These are phyloP conservation scores for Nakazawaea peltata DNA, from an alignment of 805 yeast genomes.

Conservation along the genomic window DNA sequence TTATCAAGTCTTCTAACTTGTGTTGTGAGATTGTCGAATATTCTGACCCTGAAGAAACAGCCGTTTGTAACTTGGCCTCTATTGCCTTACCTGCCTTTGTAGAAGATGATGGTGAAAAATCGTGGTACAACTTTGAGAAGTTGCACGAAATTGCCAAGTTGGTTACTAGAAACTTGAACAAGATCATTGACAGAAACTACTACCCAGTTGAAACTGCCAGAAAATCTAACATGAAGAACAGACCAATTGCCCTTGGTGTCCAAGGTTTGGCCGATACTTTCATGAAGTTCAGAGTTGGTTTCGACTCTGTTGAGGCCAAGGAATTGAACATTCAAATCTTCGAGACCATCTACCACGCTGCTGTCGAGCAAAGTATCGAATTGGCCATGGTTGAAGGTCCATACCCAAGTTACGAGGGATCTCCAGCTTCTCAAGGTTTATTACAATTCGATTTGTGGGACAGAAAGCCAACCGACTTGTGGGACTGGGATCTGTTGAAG, in stretches of 20 bases:
- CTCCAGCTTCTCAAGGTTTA: slow-evolving; percentile 83
- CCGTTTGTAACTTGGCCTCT: slow-evolving; percentile 93
- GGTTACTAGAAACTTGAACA: slow-evolving; percentile 70
- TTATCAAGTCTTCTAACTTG: slow-evolving; percentile 85
- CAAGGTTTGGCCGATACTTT: slow-evolving; percentile 93
- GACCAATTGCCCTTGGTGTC: slow-evolving; percentile 98
- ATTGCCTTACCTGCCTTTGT: slow-evolving; percentile 80
- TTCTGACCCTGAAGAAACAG: slow-evolving; percentile 86
- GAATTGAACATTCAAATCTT: slow-evolving; percentile 75
- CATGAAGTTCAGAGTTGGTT: slow-evolving; percentile 72
- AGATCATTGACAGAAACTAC: slow-evolving; percentile 73
- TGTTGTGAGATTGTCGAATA: slow-evolving; percentile 94
- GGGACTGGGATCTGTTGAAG: slow-evolving; percentile 81
- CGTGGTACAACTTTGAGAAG: slow-evolving; percentile 60
- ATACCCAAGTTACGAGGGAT: slow-evolving; percentile 69
- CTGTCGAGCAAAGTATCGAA: slow-evolving; percentile 81
- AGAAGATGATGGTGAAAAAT: slow-evolving; percentile 34
- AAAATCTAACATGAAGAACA: slow-evolving; percentile 67
- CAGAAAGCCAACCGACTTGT: slow-evolving; percentile 65
- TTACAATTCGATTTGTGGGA: slow-evolving; percentile 89
- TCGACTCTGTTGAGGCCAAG: slow-evolving; percentile 76
- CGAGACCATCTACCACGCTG: slow-evolving; percentile 94
- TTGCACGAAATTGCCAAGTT: slow-evolving; percentile 75
- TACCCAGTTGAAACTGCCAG: slow-evolving; percentile 80
- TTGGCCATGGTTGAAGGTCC: slow-evolving; percentile 63